Evolutionary conservation across 345 rosid species (phyloP).

Genomic region (thale cress (Arabidopsis thaliana)): TAIR10.1 NC_003071.7:16170501-16171000

Average conservation of each 20-base stretch:
- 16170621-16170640: conserved; percentile 10
- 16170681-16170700: conserved; percentile 21
- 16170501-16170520: conserved; percentile 81
- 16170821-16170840: conserved; percentile 11
- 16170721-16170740: conserved; percentile 89
- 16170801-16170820: conserved; percentile 8
- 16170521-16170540: conserved; percentile 19
- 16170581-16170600: not conserved
- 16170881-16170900: not conserved
- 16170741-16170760: conserved; percentile 91
- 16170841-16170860: not conserved
- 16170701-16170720: conserved; percentile 37
- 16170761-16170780: conserved; percentile 91
- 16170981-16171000: conserved; percentile 24
- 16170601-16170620: not conserved
- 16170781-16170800: conserved; percentile 68
- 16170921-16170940: conserved; percentile 2
- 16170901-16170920: conserved; percentile 22
- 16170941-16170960: not conserved
- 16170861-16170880: not conserved
- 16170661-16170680: not conserved
- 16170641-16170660: conserved; percentile 4
- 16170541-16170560: not conserved
- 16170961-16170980: conserved; percentile 3
- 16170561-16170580: not conserved